Conservation (phyloP, 176 grass and related monocot species). For the Tillandsia leiboldiana region DNA sequence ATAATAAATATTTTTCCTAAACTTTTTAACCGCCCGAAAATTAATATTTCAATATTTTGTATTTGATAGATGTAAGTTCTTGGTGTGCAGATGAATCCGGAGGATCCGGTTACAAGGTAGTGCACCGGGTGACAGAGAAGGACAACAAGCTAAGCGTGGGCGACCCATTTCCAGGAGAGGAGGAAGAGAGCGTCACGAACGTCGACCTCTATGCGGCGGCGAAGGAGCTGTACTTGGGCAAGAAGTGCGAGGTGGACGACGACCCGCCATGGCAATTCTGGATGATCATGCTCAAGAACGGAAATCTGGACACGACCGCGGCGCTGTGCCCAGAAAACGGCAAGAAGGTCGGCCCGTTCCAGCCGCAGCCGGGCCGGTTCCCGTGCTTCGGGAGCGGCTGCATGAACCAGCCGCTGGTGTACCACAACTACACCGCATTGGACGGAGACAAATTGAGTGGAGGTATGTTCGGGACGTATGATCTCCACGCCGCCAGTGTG, state of each 20-base stretch:
- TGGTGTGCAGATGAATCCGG: slow-evolving; percentile 15
- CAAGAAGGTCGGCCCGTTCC: slow-evolving; percentile 44
- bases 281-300: slow-evolving; percentile 99
- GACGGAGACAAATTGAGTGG: slow-evolving; percentile 35
- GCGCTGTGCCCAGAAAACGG: slow-evolving; percentile 62
- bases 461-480: slow-evolving; percentile 56
- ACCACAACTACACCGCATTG: slow-evolving; percentile 61
- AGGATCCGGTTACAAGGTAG: slow-evolving; percentile 22
- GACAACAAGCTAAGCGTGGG: slow-evolving; percentile 57
- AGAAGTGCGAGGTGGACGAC: slow-evolving; percentile 51
- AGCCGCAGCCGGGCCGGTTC: slow-evolving; percentile 41
- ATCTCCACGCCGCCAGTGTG: slow-evolving; percentile 37
- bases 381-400: slow-evolving; percentile 71
- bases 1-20: too few relatives aligned
- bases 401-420: slow-evolving; percentile 92
- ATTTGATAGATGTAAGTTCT: too few relatives aligned
- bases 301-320: slow-evolving; percentile 72
- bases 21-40: too few relatives aligned
- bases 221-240: slow-evolving; percentile 78
- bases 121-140: slow-evolving; percentile 47
- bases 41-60: too few relatives aligned
- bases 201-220: slow-evolving; percentile 48
- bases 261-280: slow-evolving; percentile 76
- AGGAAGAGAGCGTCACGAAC: slow-evolving; percentile 14
- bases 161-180: slow-evolving; percentile 25